Conservation (phyloP, 352 stramenopile species). For the Elongisporangium undulatum region DNA sequence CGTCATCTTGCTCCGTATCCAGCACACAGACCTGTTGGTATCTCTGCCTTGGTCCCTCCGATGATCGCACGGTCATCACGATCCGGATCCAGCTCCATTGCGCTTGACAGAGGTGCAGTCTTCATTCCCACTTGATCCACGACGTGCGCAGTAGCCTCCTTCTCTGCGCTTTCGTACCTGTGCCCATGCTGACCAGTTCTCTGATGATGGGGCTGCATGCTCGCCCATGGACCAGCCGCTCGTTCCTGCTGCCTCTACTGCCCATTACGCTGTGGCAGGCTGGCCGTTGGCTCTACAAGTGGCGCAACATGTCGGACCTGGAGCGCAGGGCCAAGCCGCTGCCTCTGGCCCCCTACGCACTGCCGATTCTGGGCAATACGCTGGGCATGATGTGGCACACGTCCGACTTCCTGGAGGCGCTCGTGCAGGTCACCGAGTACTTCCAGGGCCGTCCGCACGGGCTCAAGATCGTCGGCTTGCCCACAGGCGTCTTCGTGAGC, state of each 20-base stretch:
- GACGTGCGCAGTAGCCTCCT: background rate
- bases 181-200: background rate
- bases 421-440: conserved; percentile 26
- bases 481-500: conserved; percentile 33
- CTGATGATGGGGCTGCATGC: background rate
- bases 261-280: conserved; percentile 6
- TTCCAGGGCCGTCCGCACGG: conserved; percentile 26
- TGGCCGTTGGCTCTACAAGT: conserved; percentile 6
- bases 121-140: background rate
- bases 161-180: background rate
- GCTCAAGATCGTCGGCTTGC: conserved; percentile 30
- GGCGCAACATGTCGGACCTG: conserved; percentile 1
- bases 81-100: background rate
- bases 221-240: background rate
- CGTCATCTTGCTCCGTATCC: too few species aligned
- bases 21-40: too few species aligned
- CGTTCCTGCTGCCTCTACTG: conserved; percentile 5
- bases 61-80: background rate
- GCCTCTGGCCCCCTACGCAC: conserved; percentile 16
- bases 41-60: background rate
- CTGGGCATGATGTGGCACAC: conserved; percentile 28
- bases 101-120: background rate
- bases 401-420: conserved; percentile 36
- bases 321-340: conserved; percentile 6
- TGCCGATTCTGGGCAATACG: conserved; percentile 41